Evolutionary conservation across 495 filamentous ascomycete genomes (phyloP), one percentile per base, ranked within the genome.

Genomic region (Massariosphaeria phaeospora): DNA sequence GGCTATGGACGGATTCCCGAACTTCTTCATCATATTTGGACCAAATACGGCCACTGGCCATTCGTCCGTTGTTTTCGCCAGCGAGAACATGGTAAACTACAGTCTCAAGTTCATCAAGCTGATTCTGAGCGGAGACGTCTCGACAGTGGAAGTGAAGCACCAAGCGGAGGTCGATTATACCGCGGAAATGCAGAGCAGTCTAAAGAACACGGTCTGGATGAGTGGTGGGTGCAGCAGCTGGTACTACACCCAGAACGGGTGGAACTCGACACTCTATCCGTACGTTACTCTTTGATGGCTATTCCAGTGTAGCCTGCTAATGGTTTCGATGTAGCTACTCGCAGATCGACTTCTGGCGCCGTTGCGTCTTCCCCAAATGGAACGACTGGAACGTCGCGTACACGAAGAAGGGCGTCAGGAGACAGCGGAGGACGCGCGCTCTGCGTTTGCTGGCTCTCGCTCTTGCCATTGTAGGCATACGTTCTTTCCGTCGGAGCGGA

Each of bases 1-100:
- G 36, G 80, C 82, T 2, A 72, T 86, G 68, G 79, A 84, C 50
- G 74, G 75, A 0, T 86, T 83, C 63, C 83, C 83, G 0, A 86
- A 86, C 50, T 80, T 85, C 66, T 86, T 86, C 68, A 75, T 83
- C 33, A 65, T 86, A 5, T 79, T 81, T 59, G 83, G 83, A 0
- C 83, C 83, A 0, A 85, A 86, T 53, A 83, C 80, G 0, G 75
- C 69, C 0, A 85, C 80, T 1, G 83, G 83, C 0, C 84, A 86
- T 66, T 75, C 71, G 1, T 81, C 76, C 29, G 80, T 84, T 0
- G 76, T 84, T 8, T 71, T 84, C 18, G 75, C 75, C 0, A 75
- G 70, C 8, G 83, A 86, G 61, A 83, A 83, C 46, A 76, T 76
- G 66, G 72, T 84, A 23, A 63, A 75, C 42, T 74, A 76, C 60